A percentile compares a stretch with the other conserved stretches of the same genome.
Evolutionary conservation across 1,139 yeast species (phyloP).

Genomic region (Kodamaea arcana): DNA sequence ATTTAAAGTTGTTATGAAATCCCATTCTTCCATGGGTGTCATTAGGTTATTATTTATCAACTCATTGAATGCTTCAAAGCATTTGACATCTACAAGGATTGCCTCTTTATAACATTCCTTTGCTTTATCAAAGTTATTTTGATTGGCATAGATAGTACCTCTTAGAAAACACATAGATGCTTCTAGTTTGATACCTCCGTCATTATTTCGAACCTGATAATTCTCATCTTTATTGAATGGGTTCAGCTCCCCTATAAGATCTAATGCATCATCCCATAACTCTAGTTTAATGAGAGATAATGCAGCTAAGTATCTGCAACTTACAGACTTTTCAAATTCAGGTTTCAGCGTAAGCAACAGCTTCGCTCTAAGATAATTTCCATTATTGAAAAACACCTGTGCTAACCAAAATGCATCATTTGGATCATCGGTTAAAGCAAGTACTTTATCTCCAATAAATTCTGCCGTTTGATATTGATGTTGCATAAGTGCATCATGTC

Average conservation of each 20-base stretch:
- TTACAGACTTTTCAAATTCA: slow-evolving; percentile 45
- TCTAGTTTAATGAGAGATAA: slow-evolving; percentile 70
- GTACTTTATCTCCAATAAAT: slow-evolving; percentile 86
- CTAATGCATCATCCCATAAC: slow-evolving; percentile 85
- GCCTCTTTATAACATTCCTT: slow-evolving; percentile 89
- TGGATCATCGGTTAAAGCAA: slow-evolving; percentile 76
- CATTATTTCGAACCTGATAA: slow-evolving; percentile 42
- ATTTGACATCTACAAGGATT: slow-evolving; percentile 79
- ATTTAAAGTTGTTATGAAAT: slow-evolving; percentile 60
- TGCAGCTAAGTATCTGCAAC: slow-evolving; percentile 82
- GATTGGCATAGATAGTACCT: slow-evolving; percentile 80
- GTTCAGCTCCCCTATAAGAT: slow-evolving; percentile 77
- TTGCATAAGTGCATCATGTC: slow-evolving; percentile 91
- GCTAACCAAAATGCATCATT: slow-evolving; percentile 97
- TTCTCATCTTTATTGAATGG: slow-evolving; percentile 52
- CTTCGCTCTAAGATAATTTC: slow-evolving; percentile 77
- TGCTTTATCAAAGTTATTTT: slow-evolving; percentile 81
- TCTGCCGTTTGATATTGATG: slow-evolving; percentile 91
- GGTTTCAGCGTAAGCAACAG: slow-evolving; percentile 48
- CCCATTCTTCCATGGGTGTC: slow-evolving; percentile 89
- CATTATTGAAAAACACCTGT: slow-evolving; percentile 74
- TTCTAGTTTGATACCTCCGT: slow-evolving; percentile 80
- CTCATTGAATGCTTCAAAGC: slow-evolving; percentile 89
- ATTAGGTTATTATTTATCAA: slow-evolving; percentile 68
- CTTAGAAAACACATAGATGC: slow-evolving; percentile 84